Evolutionary conservation across 1,139 yeast genomes (phyloP).

Genomic region (Pneumocystis canis): DNA sequence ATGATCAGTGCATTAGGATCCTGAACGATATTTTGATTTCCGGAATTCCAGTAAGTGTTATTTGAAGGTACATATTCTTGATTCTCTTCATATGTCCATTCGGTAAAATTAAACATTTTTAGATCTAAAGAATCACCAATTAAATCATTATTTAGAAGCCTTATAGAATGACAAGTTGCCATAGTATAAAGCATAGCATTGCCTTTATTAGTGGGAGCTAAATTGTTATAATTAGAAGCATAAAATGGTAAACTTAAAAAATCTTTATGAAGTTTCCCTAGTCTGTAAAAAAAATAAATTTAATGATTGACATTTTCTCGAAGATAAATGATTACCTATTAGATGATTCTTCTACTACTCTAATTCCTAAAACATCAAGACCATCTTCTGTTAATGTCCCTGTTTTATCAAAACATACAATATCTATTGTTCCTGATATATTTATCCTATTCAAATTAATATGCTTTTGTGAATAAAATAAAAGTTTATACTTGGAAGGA

Average conservation of each 20-base stretch:
- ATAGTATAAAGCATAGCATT: slow-evolving; percentile 31
- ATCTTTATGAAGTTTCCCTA: background rate
- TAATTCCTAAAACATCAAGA: slow-evolving; percentile 78
- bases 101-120: slow-evolving; percentile 83
- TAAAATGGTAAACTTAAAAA: background rate
- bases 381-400: slow-evolving; percentile 98
- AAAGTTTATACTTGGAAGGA: slow-evolving; percentile 30
- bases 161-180: slow-evolving; percentile 78
- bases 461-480: background rate
- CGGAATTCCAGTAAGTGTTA: background rate
- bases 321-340: slow-evolving; percentile 16
- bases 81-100: slow-evolving; percentile 57
- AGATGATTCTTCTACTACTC: slow-evolving; percentile 35
- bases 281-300: background rate
- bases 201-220: background rate
- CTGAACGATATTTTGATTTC: background rate
- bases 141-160: slow-evolving; percentile 60
- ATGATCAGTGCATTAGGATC: background rate
- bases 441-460: slow-evolving; percentile 50
- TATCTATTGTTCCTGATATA: slow-evolving; percentile 84
- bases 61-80: background rate
- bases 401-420: slow-evolving; percentile 87
- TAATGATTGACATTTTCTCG: slow-evolving; percentile 1
- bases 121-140: slow-evolving; percentile 88
- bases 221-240: background rate